A percentile compares a stretch with the other conserved stretches of the same genome.
These are phyloP conservation scores for Boletus coccyginus DNA, from an alignment of 768 basidiomycete genomes.

Conservation along the genomic window DNA sequence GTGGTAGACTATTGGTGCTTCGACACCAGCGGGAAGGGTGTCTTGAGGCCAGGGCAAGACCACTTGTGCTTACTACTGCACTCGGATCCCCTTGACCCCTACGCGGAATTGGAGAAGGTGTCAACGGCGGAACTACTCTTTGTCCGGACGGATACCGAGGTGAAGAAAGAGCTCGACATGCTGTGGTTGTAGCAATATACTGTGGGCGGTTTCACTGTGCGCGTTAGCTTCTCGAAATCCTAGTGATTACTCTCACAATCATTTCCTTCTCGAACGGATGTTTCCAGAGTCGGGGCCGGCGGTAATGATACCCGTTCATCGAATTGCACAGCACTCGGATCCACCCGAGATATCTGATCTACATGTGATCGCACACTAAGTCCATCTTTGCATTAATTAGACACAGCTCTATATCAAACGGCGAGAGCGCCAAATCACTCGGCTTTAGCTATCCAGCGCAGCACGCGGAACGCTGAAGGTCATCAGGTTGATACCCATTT, in stretches of 20 bases:
- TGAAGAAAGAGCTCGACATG: conserved; percentile 11
- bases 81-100: conserved; percentile 30
- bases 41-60: conserved; percentile 23
- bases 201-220: not conserved
- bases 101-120: conserved; percentile 26
- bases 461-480: not conserved
- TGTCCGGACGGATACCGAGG: conserved; percentile 16
- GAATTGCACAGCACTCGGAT: not conserved
- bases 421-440: no score
- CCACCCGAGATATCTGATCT: no score
- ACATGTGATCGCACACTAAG: no score
- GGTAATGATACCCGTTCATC: not conserved
- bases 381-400: no score
- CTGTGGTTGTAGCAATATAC: conserved; percentile 23
- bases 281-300: not conserved
- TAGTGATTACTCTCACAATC: no score
- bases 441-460: not conserved
- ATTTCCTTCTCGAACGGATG: not conserved
- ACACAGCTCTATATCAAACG: no score
- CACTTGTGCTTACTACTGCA: conserved; percentile 29
- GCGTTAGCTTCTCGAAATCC: not conserved
- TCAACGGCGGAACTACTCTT: conserved; percentile 28
- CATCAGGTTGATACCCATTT: not conserved
- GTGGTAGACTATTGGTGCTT: conserved; percentile 34
- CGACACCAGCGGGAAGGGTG: conserved; percentile 24